Base-by-base conservation (phyloP, 805 yeast genomes). In the Saturnispora ahearnii region DNA sequence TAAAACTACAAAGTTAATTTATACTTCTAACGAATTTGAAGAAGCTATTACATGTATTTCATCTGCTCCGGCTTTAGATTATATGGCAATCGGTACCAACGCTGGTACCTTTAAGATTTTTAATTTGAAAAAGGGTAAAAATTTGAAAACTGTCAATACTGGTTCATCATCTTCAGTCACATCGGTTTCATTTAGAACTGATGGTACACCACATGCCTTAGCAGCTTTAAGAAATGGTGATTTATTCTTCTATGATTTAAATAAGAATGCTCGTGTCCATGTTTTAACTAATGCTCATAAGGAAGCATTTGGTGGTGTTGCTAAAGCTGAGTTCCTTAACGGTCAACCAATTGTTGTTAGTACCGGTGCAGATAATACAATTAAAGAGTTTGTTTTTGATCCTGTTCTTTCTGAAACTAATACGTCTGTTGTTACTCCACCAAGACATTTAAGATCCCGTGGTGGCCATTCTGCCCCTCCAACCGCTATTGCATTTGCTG, bases 401-500 rank as follows among this genome's bases (percentile, higher is more conserved):
- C 97, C 97, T 2, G 79, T 93, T 1, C 69, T 90, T 46, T 80
- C 90, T 0, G 70, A 84, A 1, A 68, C 82, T 5, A 78, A 81
- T 56, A 59, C 77, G 0, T 71, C 82, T 2, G 79, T 87, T 31
- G 82, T 86, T 5, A 79, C 89, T 11, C 96, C 96, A 1, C 98
- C 99, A 41, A 82, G 99, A 61, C 80, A 82, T 53, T 72, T 95
- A 59, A 79, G 99, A 64, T 85, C 95, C 1, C 78, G 99, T 62
- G 98, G 97, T 59, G 99, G 99, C n/a, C 99, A 93, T 64, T 80
- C 96, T 4, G 84, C 86, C 30, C 96, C 99, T 3, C 95, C 98
- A 2, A 73, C 84, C 0, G 62, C 78, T 5, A 79, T 93, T 38
- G 70, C 72, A 24, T 93, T 93, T 66, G 87, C 95, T 5, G 81